A percentile compares a stretch with the other conserved stretches of the same genome.
phyloP scores from a whole-genome alignment of 169 alveolate species.

The Cryptosporidium viatorum region DNA sequence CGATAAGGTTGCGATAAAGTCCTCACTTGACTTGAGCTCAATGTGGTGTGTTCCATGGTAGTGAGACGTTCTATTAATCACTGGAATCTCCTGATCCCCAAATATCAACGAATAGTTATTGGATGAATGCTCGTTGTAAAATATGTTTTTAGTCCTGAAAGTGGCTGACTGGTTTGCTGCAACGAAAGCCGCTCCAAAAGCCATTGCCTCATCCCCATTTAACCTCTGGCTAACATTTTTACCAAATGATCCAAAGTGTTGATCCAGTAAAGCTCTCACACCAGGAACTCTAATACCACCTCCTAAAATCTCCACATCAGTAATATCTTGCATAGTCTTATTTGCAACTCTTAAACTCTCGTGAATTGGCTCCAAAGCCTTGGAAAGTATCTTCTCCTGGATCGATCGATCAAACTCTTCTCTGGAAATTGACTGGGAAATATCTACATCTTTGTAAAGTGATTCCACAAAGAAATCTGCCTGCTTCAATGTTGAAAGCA shows the following conservation, averaged over 20 bases:
- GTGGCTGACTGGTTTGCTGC: constrained; percentile 82
- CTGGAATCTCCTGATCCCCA: constrained; percentile 11
- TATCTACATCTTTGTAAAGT: constrained; percentile 52
- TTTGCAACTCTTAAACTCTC: constrained; percentile 78
- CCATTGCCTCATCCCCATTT: constrained; percentile 88
- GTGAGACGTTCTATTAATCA: constrained; percentile 17
- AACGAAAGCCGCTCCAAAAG: constrained; percentile 84
- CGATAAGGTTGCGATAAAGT: neutral
- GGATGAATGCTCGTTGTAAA: constrained; percentile 51
- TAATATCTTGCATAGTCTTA: constrained; percentile 74
- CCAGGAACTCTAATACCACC: constrained; percentile 85
- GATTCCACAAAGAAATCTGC: constrained; percentile 71
- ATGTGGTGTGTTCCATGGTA: constrained; percentile 39
- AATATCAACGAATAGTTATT: constrained; percentile 14
- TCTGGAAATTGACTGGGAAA: constrained; percentile 71
- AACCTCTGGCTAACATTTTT: constrained; percentile 80
- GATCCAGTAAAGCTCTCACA: constrained; percentile 77
- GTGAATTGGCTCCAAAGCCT: constrained; percentile 78
- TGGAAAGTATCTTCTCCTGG: constrained; percentile 52
- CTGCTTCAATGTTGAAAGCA: constrained; percentile 62
- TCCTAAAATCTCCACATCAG: constrained; percentile 82
- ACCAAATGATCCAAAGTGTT: constrained; percentile 63
- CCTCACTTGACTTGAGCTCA: constrained; percentile 5
- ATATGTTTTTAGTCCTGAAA: constrained; percentile 46
- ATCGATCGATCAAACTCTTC: constrained; percentile 80